phyloP scores from a whole-genome alignment of 441 rosid species.

The Jatropha podagrica region DNA sequence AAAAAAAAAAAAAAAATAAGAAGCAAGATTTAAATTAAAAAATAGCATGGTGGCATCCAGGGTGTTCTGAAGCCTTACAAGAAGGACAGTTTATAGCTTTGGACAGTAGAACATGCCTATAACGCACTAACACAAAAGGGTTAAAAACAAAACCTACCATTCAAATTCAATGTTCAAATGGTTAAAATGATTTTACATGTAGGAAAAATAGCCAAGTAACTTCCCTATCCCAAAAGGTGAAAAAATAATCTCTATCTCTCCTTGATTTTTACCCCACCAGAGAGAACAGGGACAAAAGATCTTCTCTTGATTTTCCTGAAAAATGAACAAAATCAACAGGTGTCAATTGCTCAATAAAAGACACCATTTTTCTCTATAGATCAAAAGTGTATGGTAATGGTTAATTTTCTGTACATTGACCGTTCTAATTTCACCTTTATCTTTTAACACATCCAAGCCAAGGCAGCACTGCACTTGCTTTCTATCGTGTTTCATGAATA shows the following conservation, averaged over 20 bases:
- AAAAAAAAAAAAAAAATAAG: too few species aligned
- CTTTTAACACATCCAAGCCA: neutral
- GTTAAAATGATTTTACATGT: neutral
- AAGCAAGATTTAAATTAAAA: too few species aligned
- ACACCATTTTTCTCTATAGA: too few species aligned
- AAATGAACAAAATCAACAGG: neutral
- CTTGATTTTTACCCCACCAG: neutral
- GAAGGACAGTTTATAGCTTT: neutral
- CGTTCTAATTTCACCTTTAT: neutral
- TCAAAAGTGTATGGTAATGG: too few species aligned
- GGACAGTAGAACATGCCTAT: neutral
- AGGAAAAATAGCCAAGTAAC: too few species aligned
- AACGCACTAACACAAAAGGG: neutral
- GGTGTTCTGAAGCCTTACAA: neutral
- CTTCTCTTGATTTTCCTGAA: conserved; percentile 16
- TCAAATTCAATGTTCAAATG: neutral
- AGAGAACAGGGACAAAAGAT: neutral
- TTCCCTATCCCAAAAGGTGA: too few species aligned
- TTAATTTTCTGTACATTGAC: neutral
- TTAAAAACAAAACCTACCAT: conserved; percentile 2
- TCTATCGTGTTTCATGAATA: neutral
- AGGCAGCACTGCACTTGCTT: neutral
- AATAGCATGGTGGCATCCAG: neutral
- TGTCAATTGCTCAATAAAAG: neutral
- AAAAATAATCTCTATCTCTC: neutral